Evolutionary conservation across 164 flowering plant species (phyloP).

Genomic region (Amborella trichopoda): DNA sequence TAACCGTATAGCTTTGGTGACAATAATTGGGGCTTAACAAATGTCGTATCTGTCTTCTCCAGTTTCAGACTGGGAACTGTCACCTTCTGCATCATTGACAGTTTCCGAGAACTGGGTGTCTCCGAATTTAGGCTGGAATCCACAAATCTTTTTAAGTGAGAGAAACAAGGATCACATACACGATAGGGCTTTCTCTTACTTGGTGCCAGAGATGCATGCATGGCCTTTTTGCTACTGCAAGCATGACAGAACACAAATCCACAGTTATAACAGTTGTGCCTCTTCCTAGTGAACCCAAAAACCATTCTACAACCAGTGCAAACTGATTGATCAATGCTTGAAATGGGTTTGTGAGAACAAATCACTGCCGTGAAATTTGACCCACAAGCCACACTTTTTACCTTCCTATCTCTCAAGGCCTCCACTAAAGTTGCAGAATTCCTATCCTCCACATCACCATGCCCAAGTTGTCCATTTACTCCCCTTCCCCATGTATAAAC

Average conservation of each 20-base stretch:
- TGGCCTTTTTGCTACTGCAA: conserved; percentile 46
- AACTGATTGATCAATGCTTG: conserved; percentile 33
- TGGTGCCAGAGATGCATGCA: conserved; percentile 47
- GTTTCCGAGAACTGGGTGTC: conserved; percentile 17
- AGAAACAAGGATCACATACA: conserved; percentile 54
- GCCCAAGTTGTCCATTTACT: conserved; percentile 49
- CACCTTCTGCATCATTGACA: conserved; percentile 9
- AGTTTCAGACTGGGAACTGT: conserved; percentile 11
- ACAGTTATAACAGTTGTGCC: conserved; percentile 58
- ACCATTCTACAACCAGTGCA: conserved; percentile 41
- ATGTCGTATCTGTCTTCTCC: conserved; percentile 10
- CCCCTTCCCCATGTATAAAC: conserved; percentile 72
- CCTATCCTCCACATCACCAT: conserved; percentile 45
- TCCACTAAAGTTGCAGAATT: conserved; percentile 46
- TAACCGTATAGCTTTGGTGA: conserved; percentile 12
- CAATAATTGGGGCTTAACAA: conserved; percentile 3
- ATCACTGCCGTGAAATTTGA: conserved; percentile 49
- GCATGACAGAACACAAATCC: conserved; percentile 47
- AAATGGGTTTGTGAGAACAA: conserved; percentile 46
- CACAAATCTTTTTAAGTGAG: conserved; percentile 14
- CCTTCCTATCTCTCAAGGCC: conserved; percentile 40
- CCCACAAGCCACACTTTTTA: conserved; percentile 44
- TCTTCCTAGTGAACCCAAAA: conserved; percentile 54
- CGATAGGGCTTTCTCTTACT: conserved; percentile 37
- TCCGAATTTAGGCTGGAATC: conserved; percentile 9